These are phyloP conservation scores for Claviceps capensis DNA, from an alignment of 2,329 filamentous ascomycete species.

Conservation along the genomic window DNA sequence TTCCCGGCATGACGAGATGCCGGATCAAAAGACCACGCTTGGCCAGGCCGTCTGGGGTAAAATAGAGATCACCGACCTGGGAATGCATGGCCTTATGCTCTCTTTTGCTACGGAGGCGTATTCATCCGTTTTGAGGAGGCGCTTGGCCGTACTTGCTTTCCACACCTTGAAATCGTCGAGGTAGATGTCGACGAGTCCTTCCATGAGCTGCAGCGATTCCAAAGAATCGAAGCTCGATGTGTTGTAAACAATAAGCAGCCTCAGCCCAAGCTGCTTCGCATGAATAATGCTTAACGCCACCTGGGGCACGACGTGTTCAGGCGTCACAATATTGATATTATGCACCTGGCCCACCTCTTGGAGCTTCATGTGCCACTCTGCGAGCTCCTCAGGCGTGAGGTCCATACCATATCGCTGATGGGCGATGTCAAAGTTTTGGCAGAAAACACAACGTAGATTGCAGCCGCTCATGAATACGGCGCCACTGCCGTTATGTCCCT, in stretches of 20 bases:
- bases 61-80: slow-evolving; percentile 73
- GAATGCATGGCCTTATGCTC: slow-evolving; percentile 68
- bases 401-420: slow-evolving; percentile 73
- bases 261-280: slow-evolving; percentile 55
- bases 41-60: slow-evolving; percentile 68
- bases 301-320: slow-evolving; percentile 77
- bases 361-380: slow-evolving; percentile 70
- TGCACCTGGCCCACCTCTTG: slow-evolving; percentile 71
- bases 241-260: slow-evolving; percentile 70
- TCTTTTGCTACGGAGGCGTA: slow-evolving; percentile 61
- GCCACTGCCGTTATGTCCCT: slow-evolving; percentile 68
- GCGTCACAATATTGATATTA: slow-evolving; percentile 80
- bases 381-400: slow-evolving; percentile 64
- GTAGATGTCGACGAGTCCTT: slow-evolving; percentile 75
- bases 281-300: slow-evolving; percentile 64
- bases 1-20: slow-evolving; percentile 76
- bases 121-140: slow-evolving; percentile 65
- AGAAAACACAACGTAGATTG: slow-evolving; percentile 62
- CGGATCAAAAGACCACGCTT: slow-evolving; percentile 63
- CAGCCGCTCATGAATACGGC: slow-evolving; percentile 70
- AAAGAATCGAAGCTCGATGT: slow-evolving; percentile 70
- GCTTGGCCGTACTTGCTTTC: slow-evolving; percentile 49
- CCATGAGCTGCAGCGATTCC: slow-evolving; percentile 56
- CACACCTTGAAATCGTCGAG: slow-evolving; percentile 83
- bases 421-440: slow-evolving; percentile 73